A percentile compares a stretch with the other conserved stretches of the same genome.
Conservation (phyloP, 140 eudicot genomes). For the Bidens hawaiensis region DNA sequence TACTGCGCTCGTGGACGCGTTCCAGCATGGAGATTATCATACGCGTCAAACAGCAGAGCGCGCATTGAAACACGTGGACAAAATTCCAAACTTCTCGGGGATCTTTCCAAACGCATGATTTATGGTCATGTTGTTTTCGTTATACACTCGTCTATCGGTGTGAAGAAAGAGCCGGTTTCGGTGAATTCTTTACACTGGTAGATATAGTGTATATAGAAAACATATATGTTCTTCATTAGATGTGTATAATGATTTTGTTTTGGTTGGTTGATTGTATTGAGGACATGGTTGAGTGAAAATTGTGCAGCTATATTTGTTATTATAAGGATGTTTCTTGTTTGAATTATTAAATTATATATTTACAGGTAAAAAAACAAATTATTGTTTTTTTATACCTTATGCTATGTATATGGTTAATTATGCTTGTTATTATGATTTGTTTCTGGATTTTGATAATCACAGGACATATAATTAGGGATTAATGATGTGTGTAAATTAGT, state of each 20-base stretch:
- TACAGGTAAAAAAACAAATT: not conserved
- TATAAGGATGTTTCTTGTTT: not conserved
- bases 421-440: no score
- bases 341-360: slow-evolving; percentile 4
- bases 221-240: slow-evolving; percentile 12
- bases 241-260: slow-evolving; percentile 35
- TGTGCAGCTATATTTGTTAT: slow-evolving; percentile 23
- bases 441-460: not conserved
- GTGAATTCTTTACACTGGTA: slow-evolving; percentile 4
- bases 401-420: not conserved
- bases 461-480: not conserved
- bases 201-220: slow-evolving; percentile 26
- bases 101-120: slow-evolving; percentile 53
- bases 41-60: slow-evolving; percentile 89
- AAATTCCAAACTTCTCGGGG: slow-evolving; percentile 88
- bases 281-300: slow-evolving; percentile 29
- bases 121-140: slow-evolving; percentile 23
- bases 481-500: not conserved
- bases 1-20: slow-evolving; percentile 85
- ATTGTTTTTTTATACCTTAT: not conserved
- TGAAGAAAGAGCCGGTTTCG: slow-evolving; percentile 14
- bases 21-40: slow-evolving; percentile 73
- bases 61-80: slow-evolving; percentile 76
- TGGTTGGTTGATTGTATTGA: slow-evolving; percentile 21
- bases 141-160: slow-evolving; percentile 28